Evolutionary conservation across 2,329 filamentous ascomycete species (phyloP), one percentile per base, ranked within the genome.

Genomic region (Neofusicoccum ribis): DNA sequence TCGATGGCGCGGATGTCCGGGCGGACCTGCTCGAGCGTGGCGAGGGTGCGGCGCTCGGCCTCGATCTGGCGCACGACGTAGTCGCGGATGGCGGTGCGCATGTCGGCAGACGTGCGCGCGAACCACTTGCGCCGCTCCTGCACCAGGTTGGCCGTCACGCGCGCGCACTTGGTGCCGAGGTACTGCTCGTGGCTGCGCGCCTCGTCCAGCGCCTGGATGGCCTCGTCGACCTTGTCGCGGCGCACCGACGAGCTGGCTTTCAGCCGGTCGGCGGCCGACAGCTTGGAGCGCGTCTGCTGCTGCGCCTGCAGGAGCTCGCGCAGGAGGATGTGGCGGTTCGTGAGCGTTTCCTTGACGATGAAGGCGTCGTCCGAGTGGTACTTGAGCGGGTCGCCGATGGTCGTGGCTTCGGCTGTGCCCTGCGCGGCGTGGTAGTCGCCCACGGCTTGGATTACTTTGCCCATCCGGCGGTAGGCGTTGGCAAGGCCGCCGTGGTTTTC

Each of bases 261-360:
- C 67, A 99, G 85, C 50, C 95, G 88, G 77, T 98, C 93, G 1
- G 93, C 93, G 1, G 93, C 92, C 68, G 89, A 88, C 44, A 95
- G 86, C 77, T 93, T 95, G 78, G 88, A 91, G 68, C 91, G 88
- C 1, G 93, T 93, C 23, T 84, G 84, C 75, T 96, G 91, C 76
- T 98, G 93, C 0, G 95, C 93, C 78, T 97, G 92, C 31, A 96
- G 81, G 66, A 98, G 88, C 74, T 99, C 95, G 66, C 95, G 92
- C 49, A 97, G 90, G 20, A 99, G 86, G 68, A 99, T 97, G 79
- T 99, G 95, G 12, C 95, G 91, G 80, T 99, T 99, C 3, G 95
- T 99, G 68, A 99, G 85, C 11, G 93, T 97, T 76, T 99, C 95
- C 79, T 99, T 99, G 70, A 98, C 95, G 71, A 98, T 96, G 75